Conservation (phyloP, 179 eudicot species). For the Silene vulgaris region DNA sequence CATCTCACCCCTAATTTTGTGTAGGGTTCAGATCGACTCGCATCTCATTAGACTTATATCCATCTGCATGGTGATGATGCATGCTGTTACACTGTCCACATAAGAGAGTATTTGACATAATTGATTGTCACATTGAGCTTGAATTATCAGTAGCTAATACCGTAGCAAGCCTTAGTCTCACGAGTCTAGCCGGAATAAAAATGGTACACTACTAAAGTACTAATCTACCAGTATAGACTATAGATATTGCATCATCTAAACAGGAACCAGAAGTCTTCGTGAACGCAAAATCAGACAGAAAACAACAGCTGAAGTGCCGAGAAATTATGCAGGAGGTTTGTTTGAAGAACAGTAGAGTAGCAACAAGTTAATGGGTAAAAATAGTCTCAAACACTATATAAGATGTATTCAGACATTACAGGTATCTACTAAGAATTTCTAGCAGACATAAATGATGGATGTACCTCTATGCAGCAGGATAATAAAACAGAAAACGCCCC, state of each 20-base stretch:
- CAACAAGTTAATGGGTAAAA: neutral
- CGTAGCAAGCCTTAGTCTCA: too few relatives aligned
- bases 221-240: neutral
- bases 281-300: neutral
- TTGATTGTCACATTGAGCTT: too few relatives aligned
- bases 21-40: too few relatives aligned
- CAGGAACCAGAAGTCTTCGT: neutral
- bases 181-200: too few relatives aligned
- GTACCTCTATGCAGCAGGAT: neutral
- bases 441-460: neutral
- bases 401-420: slow-evolving; percentile 14
- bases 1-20: too few relatives aligned
- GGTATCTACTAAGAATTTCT: neutral
- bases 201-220: neutral
- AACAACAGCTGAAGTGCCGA: neutral
- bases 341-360: neutral
- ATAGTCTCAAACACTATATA: slow-evolving; percentile 3
- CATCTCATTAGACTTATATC: too few relatives aligned
- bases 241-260: neutral
- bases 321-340: neutral
- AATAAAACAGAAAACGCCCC: neutral
- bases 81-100: too few relatives aligned
- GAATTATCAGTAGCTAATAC: too few relatives aligned
- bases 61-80: too few relatives aligned
- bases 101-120: too few relatives aligned